Evolutionary conservation across 83 land plant genomes (phyloP), one percentile per base, ranked within the genome.

Genomic region (Diphasiastrum complanatum): DNA sequence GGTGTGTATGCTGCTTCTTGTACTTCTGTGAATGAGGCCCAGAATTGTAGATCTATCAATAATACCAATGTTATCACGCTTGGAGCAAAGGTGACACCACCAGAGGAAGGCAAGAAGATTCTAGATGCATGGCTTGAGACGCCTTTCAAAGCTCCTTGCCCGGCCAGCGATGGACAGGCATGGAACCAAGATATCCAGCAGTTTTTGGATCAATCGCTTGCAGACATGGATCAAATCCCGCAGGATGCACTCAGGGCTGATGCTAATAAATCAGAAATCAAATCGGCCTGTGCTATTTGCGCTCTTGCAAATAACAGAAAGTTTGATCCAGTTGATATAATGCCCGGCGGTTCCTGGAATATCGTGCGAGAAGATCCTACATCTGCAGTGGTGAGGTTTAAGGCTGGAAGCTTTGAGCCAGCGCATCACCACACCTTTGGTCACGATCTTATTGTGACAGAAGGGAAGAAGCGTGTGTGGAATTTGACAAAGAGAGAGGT

Each of bases 341-440:
- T 91, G 82, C 81, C 93, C 3, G 96, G 97, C 12, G 97, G 82
- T 19, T 78, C 78, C 28, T 84, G 87, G 97, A 84, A 63, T 59
- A 86, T 91, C 2, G 64, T 84, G 66, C 60, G 93, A 43, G 79
- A 86, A 75, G 79, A 72, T 52, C 97, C 97, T 2, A 91, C 97
- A 2, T 76, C 89, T 27, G 93, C 97, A 4, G 32, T 81, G 2
- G 89, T 90, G 34, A 72, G 77, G 55, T 91, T 91, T 60, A 73
- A 79, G 71, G 97, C 86, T 0, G 97, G 97, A 28, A 86, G 93
- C 63, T 58, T 91, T 26, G 97, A 91, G 74, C 93, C 97, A 20
- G 95, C 93, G 11, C 97, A 86, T 65, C 89, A 87, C 67, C 97
- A 91, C 45, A 87, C 86, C 0, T 84, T 81, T 55, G 97, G 97